Conservation (phyloP, 2,329 filamentous ascomycete genomes). For the Fusarium tuaranense region DNA sequence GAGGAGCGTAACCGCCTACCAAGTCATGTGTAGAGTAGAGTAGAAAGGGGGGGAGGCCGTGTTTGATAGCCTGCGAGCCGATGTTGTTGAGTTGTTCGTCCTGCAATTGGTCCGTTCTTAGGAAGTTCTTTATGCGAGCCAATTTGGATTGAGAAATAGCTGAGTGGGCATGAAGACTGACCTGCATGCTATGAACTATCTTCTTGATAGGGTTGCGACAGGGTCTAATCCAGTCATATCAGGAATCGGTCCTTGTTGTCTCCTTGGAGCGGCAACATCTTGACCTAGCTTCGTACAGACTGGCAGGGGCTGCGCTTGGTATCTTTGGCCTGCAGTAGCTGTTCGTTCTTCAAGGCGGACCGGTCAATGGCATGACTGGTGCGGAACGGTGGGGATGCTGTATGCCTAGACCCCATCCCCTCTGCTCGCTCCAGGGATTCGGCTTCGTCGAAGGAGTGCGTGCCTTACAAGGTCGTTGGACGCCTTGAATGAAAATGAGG, state of each 20-base stretch:
- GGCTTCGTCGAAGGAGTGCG: background rate
- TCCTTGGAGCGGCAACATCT: background rate
- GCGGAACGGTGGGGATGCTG: background rate
- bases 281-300: background rate
- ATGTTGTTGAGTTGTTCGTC: too few species aligned
- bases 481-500: background rate
- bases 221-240: background rate
- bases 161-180: background rate
- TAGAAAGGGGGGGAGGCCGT: too few species aligned
- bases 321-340: background rate
- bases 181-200: background rate
- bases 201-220: background rate
- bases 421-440: background rate
- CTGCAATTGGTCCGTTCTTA: too few species aligned
- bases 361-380: background rate
- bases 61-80: too few species aligned
- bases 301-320: background rate
- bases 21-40: too few species aligned
- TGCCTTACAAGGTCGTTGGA: background rate
- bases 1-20: too few species aligned
- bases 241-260: background rate
- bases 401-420: background rate
- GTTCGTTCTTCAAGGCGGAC: background rate
- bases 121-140: too few species aligned
- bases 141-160: too few species aligned